These are phyloP conservation scores for Jaenimonas drosophilae DNA, from an alignment of 208 protist species.

Conservation along the genomic window DNA sequence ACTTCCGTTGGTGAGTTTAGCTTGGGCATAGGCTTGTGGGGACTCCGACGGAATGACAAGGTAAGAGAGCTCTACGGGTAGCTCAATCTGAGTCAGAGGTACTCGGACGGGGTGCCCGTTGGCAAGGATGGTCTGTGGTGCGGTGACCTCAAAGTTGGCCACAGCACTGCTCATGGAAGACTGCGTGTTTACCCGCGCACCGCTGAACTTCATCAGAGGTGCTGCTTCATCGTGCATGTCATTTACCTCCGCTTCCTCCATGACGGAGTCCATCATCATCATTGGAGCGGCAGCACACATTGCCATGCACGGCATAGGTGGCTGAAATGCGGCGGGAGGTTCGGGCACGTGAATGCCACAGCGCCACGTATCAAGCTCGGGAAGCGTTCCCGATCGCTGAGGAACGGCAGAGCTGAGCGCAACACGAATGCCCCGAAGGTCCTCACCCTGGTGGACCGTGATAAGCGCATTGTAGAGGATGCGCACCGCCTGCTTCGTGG, in stretches of 20 bases:
- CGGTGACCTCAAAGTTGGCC: constrained; percentile 11
- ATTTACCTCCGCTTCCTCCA: neutral
- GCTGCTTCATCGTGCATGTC: neutral
- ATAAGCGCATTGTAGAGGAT: constrained; percentile 18
- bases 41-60: constrained; percentile 5
- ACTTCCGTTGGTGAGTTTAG: constrained; percentile 11
- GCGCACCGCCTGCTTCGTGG: constrained; percentile 1
- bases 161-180: constrained; percentile 2
- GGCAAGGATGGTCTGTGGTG: constrained; percentile 4
- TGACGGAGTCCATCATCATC: neutral
- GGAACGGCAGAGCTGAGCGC: constrained; percentile 13
- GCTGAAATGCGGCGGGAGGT: too few relatives aligned
- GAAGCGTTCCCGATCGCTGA: neutral
- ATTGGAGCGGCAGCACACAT: neutral
- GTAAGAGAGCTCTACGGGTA: constrained; percentile 12
- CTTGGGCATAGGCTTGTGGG: constrained; percentile 9
- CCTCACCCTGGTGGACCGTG: constrained; percentile 3
- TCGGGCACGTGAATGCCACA: neutral
- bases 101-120: constrained; percentile 5
- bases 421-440: constrained; percentile 9
- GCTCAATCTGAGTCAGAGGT: constrained; percentile 8
- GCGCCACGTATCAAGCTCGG: constrained; percentile 15
- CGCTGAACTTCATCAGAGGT: neutral
- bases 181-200: constrained; percentile 2
- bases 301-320: neutral